Conservation (phyloP, 352 stramenopile genomes). For the Phytopythium boreale region DNA sequence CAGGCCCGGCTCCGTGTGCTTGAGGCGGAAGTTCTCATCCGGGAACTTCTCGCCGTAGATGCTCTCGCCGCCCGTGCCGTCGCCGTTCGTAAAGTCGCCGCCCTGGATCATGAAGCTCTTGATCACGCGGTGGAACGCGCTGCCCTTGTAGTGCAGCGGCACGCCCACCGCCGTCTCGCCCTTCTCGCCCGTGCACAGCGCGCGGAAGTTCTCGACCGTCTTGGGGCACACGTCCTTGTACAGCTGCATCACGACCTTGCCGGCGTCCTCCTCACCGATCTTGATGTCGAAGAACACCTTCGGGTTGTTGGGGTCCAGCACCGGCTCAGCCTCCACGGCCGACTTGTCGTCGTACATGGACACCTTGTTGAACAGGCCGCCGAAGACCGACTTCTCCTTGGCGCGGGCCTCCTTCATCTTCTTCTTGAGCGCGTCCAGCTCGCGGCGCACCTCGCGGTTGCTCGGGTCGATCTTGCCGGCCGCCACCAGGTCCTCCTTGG, state of each 20-base stretch:
- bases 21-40: constrained; percentile 98
- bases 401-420: constrained; percentile 90
- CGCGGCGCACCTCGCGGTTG: constrained; percentile 81
- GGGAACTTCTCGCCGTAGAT: constrained; percentile 94
- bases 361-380: constrained; percentile 95
- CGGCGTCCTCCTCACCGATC: constrained; percentile 87
- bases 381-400: constrained; percentile 96
- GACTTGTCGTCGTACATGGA: constrained; percentile 98
- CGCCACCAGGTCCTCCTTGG: constrained; percentile 85
- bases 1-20: constrained; percentile 94
- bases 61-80: constrained; percentile 94
- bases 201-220: constrained; percentile 98
- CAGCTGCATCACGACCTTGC: constrained; percentile 95
- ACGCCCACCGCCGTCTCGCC: constrained; percentile 77
- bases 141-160: constrained; percentile 98
- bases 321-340: constrained; percentile 52
- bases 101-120: constrained; percentile 95
- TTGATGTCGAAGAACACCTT: constrained; percentile 98
- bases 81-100: constrained; percentile 95
- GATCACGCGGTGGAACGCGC: constrained; percentile 97
- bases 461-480: constrained; percentile 75
- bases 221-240: constrained; percentile 95
- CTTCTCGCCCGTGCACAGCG: constrained; percentile 98
- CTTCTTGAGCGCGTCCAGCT: constrained; percentile 75
- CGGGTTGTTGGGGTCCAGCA: constrained; percentile 87